These are phyloP conservation scores for Calonectria henricotiae DNA, from an alignment of 2,329 filamentous ascomycete genomes.

Conservation along the genomic window DNA sequence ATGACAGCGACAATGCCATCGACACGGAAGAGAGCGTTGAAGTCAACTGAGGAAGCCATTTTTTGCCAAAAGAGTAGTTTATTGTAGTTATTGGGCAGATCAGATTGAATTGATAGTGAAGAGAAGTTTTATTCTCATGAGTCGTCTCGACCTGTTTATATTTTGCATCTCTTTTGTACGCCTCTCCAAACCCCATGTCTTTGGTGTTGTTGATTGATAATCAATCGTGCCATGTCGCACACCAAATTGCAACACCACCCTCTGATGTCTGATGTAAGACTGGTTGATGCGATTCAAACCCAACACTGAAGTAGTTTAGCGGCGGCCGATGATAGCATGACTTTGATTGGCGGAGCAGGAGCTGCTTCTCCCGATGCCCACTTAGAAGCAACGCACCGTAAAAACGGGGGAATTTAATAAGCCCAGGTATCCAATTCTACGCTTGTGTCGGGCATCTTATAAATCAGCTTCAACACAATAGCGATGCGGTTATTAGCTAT, in stretches of 20 bases:
- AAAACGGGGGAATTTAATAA: too few relatives aligned
- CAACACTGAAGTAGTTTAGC: not conserved
- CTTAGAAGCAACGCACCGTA: too few relatives aligned
- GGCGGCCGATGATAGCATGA: not conserved
- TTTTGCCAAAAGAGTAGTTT: not conserved
- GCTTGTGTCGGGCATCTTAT: too few relatives aligned
- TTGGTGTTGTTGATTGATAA: too few relatives aligned
- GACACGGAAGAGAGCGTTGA: slow-evolving; percentile 4
- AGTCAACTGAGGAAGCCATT: slow-evolving; percentile 1
- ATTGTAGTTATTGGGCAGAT: not conserved
- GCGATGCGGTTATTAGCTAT: too few relatives aligned
- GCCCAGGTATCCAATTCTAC: too few relatives aligned
- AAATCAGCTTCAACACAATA: too few relatives aligned
- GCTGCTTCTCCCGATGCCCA: too few relatives aligned
- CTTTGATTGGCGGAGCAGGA: too few relatives aligned
- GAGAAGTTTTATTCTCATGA: not conserved
- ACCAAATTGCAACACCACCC: not conserved
- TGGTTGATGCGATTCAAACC: not conserved
- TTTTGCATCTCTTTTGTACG: too few relatives aligned
- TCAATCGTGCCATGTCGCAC: not conserved
- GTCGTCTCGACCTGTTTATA: not conserved
- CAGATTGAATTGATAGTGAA: not conserved
- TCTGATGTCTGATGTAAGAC: not conserved
- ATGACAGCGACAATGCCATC: slow-evolving; percentile 14
- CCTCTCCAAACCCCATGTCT: too few relatives aligned